These are phyloP conservation scores for Pharus latifolius DNA, from an alignment of 176 grass and related monocot genomes.

Conservation along the genomic window DNA sequence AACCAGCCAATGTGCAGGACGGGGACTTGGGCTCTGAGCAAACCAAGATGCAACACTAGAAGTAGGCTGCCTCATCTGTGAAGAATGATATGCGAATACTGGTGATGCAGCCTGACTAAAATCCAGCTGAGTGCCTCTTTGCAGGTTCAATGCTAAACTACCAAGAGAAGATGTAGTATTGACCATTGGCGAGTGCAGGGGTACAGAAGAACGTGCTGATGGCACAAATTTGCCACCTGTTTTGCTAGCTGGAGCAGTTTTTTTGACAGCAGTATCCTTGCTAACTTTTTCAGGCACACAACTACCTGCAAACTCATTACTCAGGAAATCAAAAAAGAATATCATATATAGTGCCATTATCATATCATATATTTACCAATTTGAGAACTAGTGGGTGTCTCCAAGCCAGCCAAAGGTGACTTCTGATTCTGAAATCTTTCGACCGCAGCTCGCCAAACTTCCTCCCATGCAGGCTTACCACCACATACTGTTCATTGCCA, in stretches of 20 bases:
- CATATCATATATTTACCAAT: constrained; percentile 35
- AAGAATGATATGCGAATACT: constrained; percentile 47
- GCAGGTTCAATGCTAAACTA: constrained; percentile 42
- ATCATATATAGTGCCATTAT: neutral
- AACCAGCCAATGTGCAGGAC: constrained; percentile 51
- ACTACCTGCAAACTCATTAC: constrained; percentile 28
- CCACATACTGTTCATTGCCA: constrained; percentile 25
- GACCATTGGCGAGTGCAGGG: constrained; percentile 40
- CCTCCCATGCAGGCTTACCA: constrained; percentile 69
- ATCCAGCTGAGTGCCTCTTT: constrained; percentile 62
- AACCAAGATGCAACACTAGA: constrained; percentile 49
- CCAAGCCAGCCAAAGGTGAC: constrained; percentile 37
- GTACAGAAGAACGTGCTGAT: constrained; percentile 17
- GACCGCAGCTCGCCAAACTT: constrained; percentile 49
- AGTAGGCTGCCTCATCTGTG: constrained; percentile 47
- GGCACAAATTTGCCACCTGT: constrained; percentile 41
- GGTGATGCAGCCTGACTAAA: constrained; percentile 74
- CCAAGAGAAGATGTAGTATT: constrained; percentile 27
- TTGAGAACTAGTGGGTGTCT: constrained; percentile 46
- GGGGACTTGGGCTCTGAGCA: constrained; percentile 38
- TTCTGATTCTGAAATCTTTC: constrained; percentile 77
- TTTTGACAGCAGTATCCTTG: constrained; percentile 33
- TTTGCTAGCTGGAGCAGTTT: constrained; percentile 38
- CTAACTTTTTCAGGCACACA: constrained; percentile 12
- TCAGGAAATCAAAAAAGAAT: neutral